Evolutionary conservation across 371 early-diverging fungal genomes (phyloP).

Genomic region (Mortierella sp.): DNA sequence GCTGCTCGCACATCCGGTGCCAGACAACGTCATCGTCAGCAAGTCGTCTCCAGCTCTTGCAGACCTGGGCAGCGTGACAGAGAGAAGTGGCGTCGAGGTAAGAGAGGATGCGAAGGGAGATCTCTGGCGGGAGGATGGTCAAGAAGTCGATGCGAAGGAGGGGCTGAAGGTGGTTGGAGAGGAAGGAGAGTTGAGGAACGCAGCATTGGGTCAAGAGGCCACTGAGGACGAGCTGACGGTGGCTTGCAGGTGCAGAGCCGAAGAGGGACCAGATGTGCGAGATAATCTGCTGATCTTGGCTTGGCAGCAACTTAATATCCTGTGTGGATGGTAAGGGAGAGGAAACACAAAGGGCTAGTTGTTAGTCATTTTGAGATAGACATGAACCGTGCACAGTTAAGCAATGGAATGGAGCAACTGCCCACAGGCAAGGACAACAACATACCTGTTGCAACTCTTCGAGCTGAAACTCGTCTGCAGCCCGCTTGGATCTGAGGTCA

Average conservation of each 20-base stretch:
- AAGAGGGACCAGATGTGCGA: slow-evolving; percentile 67
- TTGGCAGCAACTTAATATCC: slow-evolving; percentile 53
- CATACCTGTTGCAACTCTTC: slow-evolving; percentile 49
- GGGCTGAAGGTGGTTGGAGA: slow-evolving; percentile 76
- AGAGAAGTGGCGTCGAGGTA: slow-evolving; percentile 93
- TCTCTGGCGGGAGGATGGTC: slow-evolving; percentile 81
- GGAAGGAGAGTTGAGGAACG: slow-evolving; percentile 79
- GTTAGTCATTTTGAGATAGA: slow-evolving; percentile 4
- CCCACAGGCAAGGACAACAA: background rate
- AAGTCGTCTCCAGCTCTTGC: slow-evolving; percentile 80
- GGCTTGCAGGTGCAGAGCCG: slow-evolving; percentile 59
- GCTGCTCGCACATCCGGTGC: slow-evolving; percentile 97
- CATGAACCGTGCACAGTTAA: slow-evolving; percentile 3
- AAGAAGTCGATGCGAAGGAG: slow-evolving; percentile 88
- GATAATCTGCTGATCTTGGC: slow-evolving; percentile 61
- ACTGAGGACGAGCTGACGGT: slow-evolving; percentile 70
- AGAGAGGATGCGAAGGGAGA: slow-evolving; percentile 84
- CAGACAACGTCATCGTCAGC: slow-evolving; percentile 94
- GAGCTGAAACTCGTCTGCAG: slow-evolving; percentile 47
- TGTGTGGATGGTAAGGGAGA: background rate
- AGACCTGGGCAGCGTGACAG: slow-evolving; percentile 92
- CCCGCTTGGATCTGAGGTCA: slow-evolving; percentile 45
- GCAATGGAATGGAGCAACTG: background rate
- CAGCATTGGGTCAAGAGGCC: slow-evolving; percentile 69
- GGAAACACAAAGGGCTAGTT: background rate